Conservation (phyloP, 2,329 filamentous ascomycete genomes). For the Coleophoma cylindrospora region DNA sequence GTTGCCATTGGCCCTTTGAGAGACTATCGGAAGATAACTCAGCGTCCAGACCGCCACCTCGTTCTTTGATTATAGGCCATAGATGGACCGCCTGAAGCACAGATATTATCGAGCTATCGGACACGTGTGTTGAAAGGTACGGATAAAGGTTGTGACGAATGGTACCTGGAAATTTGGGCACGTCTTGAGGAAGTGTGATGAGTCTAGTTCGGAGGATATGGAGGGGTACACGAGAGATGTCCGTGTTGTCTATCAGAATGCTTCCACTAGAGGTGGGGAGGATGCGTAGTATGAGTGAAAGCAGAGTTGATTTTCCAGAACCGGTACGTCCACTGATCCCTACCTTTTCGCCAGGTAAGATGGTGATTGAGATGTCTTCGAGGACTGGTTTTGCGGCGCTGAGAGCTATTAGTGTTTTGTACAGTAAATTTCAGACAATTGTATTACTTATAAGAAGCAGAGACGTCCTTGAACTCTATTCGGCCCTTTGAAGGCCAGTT, state of each 20-base stretch:
- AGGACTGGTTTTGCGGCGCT: background rate
- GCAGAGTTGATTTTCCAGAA: constrained; percentile 34
- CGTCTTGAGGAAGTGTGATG: constrained; percentile 36
- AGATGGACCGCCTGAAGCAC: too few relatives aligned
- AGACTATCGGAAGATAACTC: too few relatives aligned
- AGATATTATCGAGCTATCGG: too few relatives aligned
- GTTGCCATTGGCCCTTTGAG: too few relatives aligned
- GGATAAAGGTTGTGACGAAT: too few relatives aligned
- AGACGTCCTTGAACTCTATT: background rate
- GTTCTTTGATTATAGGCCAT: too few relatives aligned
- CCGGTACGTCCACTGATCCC: constrained; percentile 48
- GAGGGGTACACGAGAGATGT: constrained; percentile 34
- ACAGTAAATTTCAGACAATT: too few relatives aligned
- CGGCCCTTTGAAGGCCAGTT: background rate
- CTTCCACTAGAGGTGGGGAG: constrained; percentile 34
- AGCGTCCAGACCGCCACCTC: too few relatives aligned
- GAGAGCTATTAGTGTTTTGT: background rate
- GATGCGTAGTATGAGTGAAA: constrained; percentile 42
- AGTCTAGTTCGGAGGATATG: constrained; percentile 35
- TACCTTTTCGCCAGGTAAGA: constrained; percentile 36
- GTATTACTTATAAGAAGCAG: background rate
- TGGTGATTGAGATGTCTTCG: background rate
- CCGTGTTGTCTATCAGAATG: constrained; percentile 41
- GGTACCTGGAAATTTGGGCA: too few relatives aligned
- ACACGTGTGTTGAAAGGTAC: too few relatives aligned